Percentiles rank a stretch among this genome's conserved stretches.
These are phyloP conservation scores for Yarrowia galli DNA, from an alignment of 1,139 yeast species.

Conservation along the genomic window DNA sequence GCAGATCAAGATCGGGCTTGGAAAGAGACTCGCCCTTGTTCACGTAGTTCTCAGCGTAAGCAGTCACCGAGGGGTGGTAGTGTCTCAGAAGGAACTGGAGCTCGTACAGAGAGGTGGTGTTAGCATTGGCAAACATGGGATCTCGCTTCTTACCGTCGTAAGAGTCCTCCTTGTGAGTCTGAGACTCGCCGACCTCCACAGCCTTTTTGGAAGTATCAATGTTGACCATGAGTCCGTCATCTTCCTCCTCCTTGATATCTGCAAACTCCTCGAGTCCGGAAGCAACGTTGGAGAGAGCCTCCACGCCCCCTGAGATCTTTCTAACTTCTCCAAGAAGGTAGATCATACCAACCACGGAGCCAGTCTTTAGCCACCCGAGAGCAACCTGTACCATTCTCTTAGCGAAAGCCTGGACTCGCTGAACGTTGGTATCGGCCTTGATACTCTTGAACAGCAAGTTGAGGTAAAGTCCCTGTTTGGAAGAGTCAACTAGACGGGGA, in stretches of 20 bases:
- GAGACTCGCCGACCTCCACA: constrained; percentile 35
- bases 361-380: constrained; percentile 84
- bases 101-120: constrained; percentile 87
- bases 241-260: constrained; percentile 49
- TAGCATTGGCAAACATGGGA: constrained; percentile 86
- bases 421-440: constrained; percentile 68
- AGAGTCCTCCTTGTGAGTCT: constrained; percentile 42
- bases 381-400: constrained; percentile 89
- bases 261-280: constrained; percentile 40
- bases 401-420: constrained; percentile 85
- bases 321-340: constrained; percentile 75
- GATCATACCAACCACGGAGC: constrained; percentile 90
- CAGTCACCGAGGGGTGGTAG: constrained; percentile 89
- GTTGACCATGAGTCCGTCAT: constrained; percentile 43
- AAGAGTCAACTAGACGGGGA: constrained; percentile 78
- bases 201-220: constrained; percentile 38
- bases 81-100: constrained; percentile 73
- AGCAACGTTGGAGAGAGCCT: constrained; percentile 56
- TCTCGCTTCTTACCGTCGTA: constrained; percentile 92
- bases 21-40: constrained; percentile 57
- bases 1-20: constrained; percentile 90
- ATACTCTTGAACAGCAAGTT: constrained; percentile 84
- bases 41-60: constrained; percentile 68
- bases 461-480: constrained; percentile 82
- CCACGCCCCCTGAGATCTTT: constrained; percentile 47